Percentiles rank a stretch among this genome's conserved stretches.
These are phyloP conservation scores for Curvularia eragrostidis DNA, from an alignment of 2,329 filamentous ascomycete species.

Conservation along the genomic window DNA sequence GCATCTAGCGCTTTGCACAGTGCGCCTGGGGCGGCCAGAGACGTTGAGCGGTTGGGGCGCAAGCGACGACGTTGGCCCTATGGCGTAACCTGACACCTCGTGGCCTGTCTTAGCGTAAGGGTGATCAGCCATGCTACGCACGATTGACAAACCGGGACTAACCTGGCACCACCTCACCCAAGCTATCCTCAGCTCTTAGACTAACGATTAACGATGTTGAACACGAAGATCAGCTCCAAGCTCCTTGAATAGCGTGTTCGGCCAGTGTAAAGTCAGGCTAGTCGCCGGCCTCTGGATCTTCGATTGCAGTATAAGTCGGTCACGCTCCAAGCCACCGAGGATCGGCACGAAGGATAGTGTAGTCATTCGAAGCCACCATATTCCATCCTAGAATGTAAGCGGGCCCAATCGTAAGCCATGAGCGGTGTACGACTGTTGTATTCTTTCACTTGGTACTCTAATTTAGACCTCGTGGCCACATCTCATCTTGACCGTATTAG, in stretches of 20 bases:
- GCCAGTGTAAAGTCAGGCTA: background rate
- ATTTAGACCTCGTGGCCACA: background rate
- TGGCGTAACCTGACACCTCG: background rate
- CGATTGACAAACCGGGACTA: background rate
- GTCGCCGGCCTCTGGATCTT: background rate
- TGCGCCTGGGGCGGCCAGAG: constrained; percentile 5
- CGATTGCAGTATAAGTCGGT: background rate
- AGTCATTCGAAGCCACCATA: background rate
- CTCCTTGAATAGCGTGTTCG: background rate
- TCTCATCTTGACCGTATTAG: background rate
- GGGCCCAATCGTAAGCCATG: background rate
- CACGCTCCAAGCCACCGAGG: background rate
- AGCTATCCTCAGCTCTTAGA: background rate
- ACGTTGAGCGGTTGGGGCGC: background rate
- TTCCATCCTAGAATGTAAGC: background rate
- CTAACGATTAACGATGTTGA: background rate
- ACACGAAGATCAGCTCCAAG: background rate
- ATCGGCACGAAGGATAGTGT: background rate
- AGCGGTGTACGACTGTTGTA: background rate
- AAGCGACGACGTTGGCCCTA: background rate
- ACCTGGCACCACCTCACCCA: background rate
- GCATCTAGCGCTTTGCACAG: background rate
- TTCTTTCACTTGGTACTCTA: background rate
- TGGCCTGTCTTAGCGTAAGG: constrained; percentile 1
- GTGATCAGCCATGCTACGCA: background rate